Base-by-base conservation (phyloP, 78 protist genomes). In the Isochrysis galbana region DNA sequence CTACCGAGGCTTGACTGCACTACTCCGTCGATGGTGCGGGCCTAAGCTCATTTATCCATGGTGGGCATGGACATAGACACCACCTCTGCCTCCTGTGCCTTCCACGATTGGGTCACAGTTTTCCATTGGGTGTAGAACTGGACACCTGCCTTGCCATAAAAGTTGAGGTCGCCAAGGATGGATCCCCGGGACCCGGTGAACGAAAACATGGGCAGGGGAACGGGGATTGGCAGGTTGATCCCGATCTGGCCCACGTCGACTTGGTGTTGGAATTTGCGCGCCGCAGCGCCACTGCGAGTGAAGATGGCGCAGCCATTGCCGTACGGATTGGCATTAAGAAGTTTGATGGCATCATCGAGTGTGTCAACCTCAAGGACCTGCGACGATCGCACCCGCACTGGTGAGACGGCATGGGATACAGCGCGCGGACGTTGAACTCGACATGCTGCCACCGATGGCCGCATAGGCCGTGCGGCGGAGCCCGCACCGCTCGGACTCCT, bases 241-340 rank as follows among this genome's bases (percentile, higher is more conserved):
- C 93, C 93, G n/a, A 91, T 67, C 26, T 69, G 98, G 23, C 98
- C 98, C 46, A 87, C 96, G 54, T 98, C 98, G 45, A 97, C 90
- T 90, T 97, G 96, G 95, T 92, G 45, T 94, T 94, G 96, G 97
- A 92, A 98, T 93, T 96, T 95, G 82, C 99, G 91, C 23, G 99
- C 99, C 34, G 95, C 94, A 45, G 99, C 97, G 46, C 99, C 99
- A 0, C 93, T 91, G 61, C 87, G 34, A 4, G 99, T 98, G 96
- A 98, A 98, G 93, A 98, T 94, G 47, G 99, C 98, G 22, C 98
- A 97, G 82, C 99, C 99, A 94, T 98, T 98, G 88, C 99, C 99
- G 94, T 97, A 98, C 70, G 96, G 98, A 96, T 98, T 98, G 77
- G 32, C n/a, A 97, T 98, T 98, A 95, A 98, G 94, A 38, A 97